Base-by-base conservation (phyloP, 495 filamentous ascomycete genomes). In the Apodospora peruviana region DNA sequence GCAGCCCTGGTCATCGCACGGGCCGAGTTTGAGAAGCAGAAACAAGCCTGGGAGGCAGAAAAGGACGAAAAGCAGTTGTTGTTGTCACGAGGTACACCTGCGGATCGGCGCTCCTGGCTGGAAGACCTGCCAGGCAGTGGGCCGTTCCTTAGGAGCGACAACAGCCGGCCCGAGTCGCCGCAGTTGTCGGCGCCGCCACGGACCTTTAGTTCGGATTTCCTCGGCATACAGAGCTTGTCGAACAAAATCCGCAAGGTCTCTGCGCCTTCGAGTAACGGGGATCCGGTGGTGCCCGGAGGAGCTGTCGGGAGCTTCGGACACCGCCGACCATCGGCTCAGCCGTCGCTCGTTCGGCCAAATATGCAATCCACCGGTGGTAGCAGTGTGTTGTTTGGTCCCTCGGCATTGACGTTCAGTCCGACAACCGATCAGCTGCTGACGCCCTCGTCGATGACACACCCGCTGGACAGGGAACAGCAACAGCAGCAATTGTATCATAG, bases 31-130 rank as follows among this genome's bases (percentile, higher is more conserved):
- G 66, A 73, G 38, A 74, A 67, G 50, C 62, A 73, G 42, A 76
- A 79, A 51, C 76, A 78, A 45, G 73, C 85, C n/a, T 75, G 85
- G 50, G 78, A 81, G 45, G 81, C 79, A 40, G 88, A 91, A 55
- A 86, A 83, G 59, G 81, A 85, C 57, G 62, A 77, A 3, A 83
- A 88, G 51, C 68, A 77, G 11, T 58, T 74, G 16, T 79, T 81
- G 38, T 76, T 79, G 35, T n/a, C n/a, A n/a, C n/a, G n/a, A n/a
- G n/a, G n/a, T n/a, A n/a, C n/a, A n/a, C 58, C 87, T 0, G 82
- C 86, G 40, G 86, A 91, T 47, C 90, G 94, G 47, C 67, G 72
- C 8, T 90, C 83, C 64, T 91, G 84, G 83, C 74, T 83, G 40
- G 85, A 90, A 48, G 82, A 76, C 35, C 55, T 72, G 0, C 63